Evolutionary conservation across 2,329 filamentous ascomycete genomes (phyloP), one percentile per base, ranked within the genome.

Genomic region (Cryphonectria naterciae): DNA sequence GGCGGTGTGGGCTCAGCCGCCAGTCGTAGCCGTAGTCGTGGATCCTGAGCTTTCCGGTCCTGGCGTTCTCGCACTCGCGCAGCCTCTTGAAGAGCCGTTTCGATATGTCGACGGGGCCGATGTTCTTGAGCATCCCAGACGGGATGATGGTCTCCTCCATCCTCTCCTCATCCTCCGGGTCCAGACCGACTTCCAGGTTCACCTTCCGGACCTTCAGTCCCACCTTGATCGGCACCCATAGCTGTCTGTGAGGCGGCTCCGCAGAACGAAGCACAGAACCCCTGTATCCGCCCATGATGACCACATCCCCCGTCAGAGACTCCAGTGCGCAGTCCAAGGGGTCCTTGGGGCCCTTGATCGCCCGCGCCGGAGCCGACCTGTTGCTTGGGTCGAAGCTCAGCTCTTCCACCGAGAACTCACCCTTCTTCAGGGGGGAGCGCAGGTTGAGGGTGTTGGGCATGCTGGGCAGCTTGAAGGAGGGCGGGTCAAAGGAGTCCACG

Each of bases 1-100:
- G 86, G 0, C 94, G 83, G 76, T 91, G 88, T 0, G 95, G 95
- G 74, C 93, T 96, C 54, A 98, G 83, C 22, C 95, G 88, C 95
- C 95, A 98, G 81, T 98, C 95, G 76, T 97, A 98, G 25, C 95
- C 94, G 77, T 95, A 98, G 76, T 98, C 92, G 84, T 94, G 94
- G 0, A 97, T 87, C 63, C 94, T 87, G 7, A 98, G 83, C 73
- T 87, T 91, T 10, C 93, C 93, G 4, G 83, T 85, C 67, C 88
- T 86, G 1, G 88, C 89, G 76, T 97, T 97, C 17, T 93, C 89
- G 74, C 89, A 93, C 43, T 91, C 90, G 65, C 89, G 87, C 28
- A 97, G 80, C 69, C 92, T 90, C 78, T 93, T 95, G 80, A 98
- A 90, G 1, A 98, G 83, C 54, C 93, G 89, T 70, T 90, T 91